phyloP scores from a whole-genome alignment of 495 filamentous ascomycete species.

The Neurospora sp. region DNA sequence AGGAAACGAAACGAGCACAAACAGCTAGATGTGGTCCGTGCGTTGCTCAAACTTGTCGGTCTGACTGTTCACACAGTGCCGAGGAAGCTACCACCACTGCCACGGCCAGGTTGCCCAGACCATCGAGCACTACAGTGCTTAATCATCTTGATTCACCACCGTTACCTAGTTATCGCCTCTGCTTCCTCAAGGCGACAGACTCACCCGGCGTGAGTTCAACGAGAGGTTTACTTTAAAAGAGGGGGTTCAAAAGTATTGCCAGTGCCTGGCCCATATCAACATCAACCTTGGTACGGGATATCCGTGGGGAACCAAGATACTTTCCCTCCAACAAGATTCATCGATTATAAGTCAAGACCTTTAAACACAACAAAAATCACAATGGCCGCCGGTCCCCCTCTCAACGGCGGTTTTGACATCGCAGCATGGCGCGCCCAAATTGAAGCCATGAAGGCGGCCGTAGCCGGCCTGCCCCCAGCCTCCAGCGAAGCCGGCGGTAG shows the following conservation, averaged over 20 bases:
- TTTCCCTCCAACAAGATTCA: not conserved
- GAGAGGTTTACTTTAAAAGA: not conserved
- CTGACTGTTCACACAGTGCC: not conserved
- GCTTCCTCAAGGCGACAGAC: not conserved
- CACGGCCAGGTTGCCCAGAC: not conserved
- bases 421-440: conserved; percentile 35
- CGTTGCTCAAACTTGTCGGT: not conserved
- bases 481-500: conserved; percentile 10
- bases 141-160: not conserved
- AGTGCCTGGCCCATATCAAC: not conserved
- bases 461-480: conserved; percentile 24
- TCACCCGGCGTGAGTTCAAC: not conserved
- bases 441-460: conserved; percentile 36
- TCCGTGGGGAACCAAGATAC: not conserved
- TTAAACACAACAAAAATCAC: not conserved
- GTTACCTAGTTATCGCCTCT: not conserved
- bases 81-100: not conserved
- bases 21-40: not conserved
- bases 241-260: not conserved
- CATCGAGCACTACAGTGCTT: not conserved
- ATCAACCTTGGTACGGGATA: not conserved
- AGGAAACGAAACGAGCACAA: not conserved
- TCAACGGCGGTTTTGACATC: not conserved
- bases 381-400: not conserved
- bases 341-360: not conserved